Evolutionary conservation across 2,329 filamentous ascomycete species (phyloP).

Genomic region (Aureobasidium namibiae): DNA sequence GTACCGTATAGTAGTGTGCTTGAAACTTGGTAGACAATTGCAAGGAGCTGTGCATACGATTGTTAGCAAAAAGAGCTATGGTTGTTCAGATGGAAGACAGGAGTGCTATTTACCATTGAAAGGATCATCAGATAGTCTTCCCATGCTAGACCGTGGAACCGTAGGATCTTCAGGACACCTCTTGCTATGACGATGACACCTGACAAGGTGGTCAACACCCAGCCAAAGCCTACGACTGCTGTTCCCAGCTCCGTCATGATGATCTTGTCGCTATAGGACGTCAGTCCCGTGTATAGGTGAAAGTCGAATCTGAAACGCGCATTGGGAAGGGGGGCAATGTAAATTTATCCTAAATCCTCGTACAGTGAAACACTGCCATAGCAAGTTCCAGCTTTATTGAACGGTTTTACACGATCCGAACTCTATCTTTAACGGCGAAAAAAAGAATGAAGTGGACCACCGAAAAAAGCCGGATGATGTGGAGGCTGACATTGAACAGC

Average conservation of each 20-base stretch:
- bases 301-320: not conserved
- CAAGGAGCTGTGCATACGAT: not conserved
- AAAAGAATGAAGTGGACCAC: not conserved
- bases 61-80: not conserved
- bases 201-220: slow-evolving; percentile 3
- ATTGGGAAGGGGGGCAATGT: not conserved
- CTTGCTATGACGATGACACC: not conserved
- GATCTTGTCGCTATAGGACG: not conserved
- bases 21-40: not conserved
- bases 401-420: not conserved
- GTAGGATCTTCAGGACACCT: not conserved
- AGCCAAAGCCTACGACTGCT: not conserved
- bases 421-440: not conserved
- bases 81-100: too few species aligned
- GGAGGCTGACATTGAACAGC: not conserved
- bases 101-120: not conserved
- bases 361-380: not conserved
- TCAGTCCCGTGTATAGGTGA: not conserved
- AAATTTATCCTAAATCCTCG: not conserved
- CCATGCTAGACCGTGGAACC: not conserved
- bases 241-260: not conserved
- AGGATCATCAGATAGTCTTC: slow-evolving; percentile 8
- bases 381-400: not conserved
- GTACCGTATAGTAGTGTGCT: not conserved
- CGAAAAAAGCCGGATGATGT: not conserved